Base-by-base conservation (phyloP, 2,329 filamentous ascomycete species). In the Didymella sp. region DNA sequence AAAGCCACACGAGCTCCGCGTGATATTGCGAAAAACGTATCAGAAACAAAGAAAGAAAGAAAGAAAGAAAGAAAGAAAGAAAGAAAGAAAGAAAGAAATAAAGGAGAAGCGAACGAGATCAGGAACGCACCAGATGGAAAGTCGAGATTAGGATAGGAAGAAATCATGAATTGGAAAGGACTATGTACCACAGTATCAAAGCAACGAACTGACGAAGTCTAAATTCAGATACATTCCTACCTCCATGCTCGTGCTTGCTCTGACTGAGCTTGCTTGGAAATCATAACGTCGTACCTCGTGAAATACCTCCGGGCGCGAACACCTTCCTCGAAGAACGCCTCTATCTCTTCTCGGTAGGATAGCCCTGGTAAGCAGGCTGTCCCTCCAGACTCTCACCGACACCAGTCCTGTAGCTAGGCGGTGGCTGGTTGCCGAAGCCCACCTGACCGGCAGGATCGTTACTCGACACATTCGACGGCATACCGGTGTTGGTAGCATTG, bases 321-420 rank as follows among this genome's bases (percentile, higher is more conserved):
- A 25, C 12, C 9, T 19, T 13, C 28, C 22, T n/a, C 17, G 12
- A 4, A 22, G 21, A 6, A 19, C 4, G 43, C 0, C 30, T 19
- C 63, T 53, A 73, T 59, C 68, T 63, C 67, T 76, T 76, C 58
- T 75, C 71, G 8, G 64, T 62, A 1, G 71, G 65, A 33, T 74
- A 75, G 6, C 54, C 54, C 13, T 57, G 54, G 45, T 74, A 74
- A 6, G 70, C 70, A 3, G 73, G 61, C 53, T 75, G 71, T 0
- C 73, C 73, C 21, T 73, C 65, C 1, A 76, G 60, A n/a, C 71
- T 67, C 66, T 77, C 74, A 7, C 75, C 75, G 12, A 76, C 60
- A 27, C 74, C 73, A 13, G 70, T 67, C 12, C 61, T 61, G 52
- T 76, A 76, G 41, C 61, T 71, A 6, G 74, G 73, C 30, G 75